A percentile compares a stretch with the other conserved stretches of the same genome.
phyloP scores from a whole-genome alignment of 805 yeast genomes.

The Candida oleophila region DNA sequence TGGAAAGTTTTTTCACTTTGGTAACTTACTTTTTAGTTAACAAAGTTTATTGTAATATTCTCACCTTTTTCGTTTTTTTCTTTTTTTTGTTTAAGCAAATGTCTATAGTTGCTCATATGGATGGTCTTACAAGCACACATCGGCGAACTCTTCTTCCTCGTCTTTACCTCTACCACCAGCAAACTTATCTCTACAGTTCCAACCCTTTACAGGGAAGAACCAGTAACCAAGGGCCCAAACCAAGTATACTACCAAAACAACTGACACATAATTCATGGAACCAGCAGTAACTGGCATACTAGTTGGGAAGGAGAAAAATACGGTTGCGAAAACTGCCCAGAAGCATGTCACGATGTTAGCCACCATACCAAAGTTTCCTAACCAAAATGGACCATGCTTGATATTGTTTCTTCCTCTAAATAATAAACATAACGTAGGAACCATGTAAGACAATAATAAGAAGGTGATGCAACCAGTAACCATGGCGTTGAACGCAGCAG shows the following conservation, averaged over 20 bases:
- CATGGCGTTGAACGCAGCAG: constrained; percentile 41
- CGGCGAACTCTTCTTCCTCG: constrained; percentile 45
- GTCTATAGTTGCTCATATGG: constrained; percentile 7
- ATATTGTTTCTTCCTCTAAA: constrained; percentile 37
- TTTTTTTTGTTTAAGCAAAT: neutral
- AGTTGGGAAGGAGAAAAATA: constrained; percentile 39
- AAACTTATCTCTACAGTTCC: constrained; percentile 36
- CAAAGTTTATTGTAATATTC: too few relatives aligned
- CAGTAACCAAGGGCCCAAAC: constrained; percentile 38
- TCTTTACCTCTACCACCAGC: constrained; percentile 41
- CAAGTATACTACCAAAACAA: constrained; percentile 29
- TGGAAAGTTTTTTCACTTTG: too few relatives aligned
- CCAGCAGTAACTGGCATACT: constrained; percentile 23
- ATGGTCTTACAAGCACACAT: constrained; percentile 35
- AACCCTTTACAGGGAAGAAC: constrained; percentile 41
- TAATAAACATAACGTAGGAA: constrained; percentile 34
- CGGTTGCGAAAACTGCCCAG: constrained; percentile 38
- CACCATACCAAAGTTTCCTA: constrained; percentile 35
- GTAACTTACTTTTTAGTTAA: too few relatives aligned
- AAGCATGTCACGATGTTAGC: constrained; percentile 31
- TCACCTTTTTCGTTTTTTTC: too few relatives aligned
- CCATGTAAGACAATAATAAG: constrained; percentile 34
- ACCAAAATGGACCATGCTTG: constrained; percentile 42
- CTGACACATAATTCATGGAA: constrained; percentile 26
- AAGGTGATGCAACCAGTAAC: constrained; percentile 35